Percentiles rank a stretch among this genome's conserved stretches.
Evolutionary conservation across 1,284 basidiomycete genomes (phyloP).

Genomic region (Ceratobasidium sp.): DNA sequence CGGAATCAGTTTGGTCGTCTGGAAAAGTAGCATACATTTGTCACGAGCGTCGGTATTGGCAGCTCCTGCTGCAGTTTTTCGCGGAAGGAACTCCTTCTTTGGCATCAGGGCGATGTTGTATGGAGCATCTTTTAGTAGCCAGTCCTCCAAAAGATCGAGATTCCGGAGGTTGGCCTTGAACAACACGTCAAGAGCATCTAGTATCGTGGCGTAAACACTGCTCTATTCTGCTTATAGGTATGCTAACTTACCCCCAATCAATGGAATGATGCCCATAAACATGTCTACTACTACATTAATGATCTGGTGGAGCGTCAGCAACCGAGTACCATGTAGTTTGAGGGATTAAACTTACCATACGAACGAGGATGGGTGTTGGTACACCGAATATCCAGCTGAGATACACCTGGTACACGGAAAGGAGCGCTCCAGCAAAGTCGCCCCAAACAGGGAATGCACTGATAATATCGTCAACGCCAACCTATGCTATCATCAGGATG

Average conservation of each 20-base stretch:
- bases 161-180: constrained; percentile 49
- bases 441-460: constrained; percentile 47
- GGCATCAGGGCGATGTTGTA: constrained; percentile 38
- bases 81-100: constrained; percentile 38
- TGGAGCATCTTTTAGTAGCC: constrained; percentile 43
- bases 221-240: no score
- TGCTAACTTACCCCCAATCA: constrained; percentile 44
- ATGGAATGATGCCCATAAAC: constrained; percentile 47
- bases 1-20: neutral
- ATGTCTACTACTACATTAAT: constrained; percentile 47
- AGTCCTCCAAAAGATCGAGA: constrained; percentile 46
- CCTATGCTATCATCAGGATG: neutral
- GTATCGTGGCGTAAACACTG: no score
- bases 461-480: constrained; percentile 43
- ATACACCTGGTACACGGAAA: constrained; percentile 48
- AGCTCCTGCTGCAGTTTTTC: constrained; percentile 21
- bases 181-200: constrained; percentile 47
- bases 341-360: constrained; percentile 43
- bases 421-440: constrained; percentile 46
- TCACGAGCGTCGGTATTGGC: constrained; percentile 1
- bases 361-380: constrained; percentile 43
- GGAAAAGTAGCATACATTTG: constrained; percentile 1
- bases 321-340: neutral
- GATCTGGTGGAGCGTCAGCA: constrained; percentile 3
- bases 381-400: constrained; percentile 47